phyloP scores from a whole-genome alignment of 2,329 filamentous ascomycete genomes.

The Cladophialophora psammophila region DNA sequence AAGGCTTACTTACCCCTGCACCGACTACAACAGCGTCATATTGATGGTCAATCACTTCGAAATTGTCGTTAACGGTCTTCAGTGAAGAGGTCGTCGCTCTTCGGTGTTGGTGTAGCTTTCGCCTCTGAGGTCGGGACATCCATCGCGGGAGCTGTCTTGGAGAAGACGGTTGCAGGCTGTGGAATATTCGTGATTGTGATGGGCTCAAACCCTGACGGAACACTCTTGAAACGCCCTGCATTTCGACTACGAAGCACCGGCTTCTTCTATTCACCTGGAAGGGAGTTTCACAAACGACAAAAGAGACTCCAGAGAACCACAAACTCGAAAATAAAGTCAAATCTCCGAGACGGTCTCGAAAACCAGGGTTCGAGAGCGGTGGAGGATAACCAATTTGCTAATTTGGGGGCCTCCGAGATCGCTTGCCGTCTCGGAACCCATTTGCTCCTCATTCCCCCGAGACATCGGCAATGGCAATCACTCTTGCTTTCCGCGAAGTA shows the following conservation, averaged over 20 bases:
- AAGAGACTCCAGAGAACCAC: not conserved
- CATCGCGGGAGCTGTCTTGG: conserved; percentile 6
- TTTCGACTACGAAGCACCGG: not conserved
- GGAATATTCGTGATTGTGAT: not conserved
- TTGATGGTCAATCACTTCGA: conserved; percentile 36
- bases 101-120: conserved; percentile 30
- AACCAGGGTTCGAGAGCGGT: not conserved
- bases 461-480: not conserved
- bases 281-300: not conserved
- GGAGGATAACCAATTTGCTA: not conserved
- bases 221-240: not conserved
- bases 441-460: not conserved
- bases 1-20: conserved; percentile 50
- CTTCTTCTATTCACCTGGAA: not conserved
- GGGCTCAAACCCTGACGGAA: not conserved
- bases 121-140: conserved; percentile 21
- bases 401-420: conserved; percentile 2
- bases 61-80: conserved; percentile 17
- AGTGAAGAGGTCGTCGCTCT: conserved; percentile 35
- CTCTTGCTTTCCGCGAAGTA: not conserved
- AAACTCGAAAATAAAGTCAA: not conserved
- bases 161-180: not conserved
- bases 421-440: not conserved
- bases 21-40: conserved; percentile 58
- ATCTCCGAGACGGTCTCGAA: conserved; percentile 5